Base-by-base conservation (phyloP, 2,329 filamentous ascomycete species). In the Alternaria consortialis region DNA sequence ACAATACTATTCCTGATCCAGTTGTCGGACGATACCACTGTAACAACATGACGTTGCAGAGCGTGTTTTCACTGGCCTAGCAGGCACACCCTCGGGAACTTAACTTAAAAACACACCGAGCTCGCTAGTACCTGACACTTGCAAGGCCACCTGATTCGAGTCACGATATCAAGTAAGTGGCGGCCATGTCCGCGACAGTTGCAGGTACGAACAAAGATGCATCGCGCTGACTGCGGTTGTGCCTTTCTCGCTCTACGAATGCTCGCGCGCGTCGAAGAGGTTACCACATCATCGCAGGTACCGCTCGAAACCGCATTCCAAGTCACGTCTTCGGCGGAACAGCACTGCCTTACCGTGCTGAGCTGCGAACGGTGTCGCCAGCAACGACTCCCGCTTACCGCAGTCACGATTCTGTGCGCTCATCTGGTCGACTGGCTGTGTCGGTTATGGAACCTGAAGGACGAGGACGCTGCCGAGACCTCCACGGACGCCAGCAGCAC, bases 381-480 rank as follows among this genome's bases (percentile, higher is more conserved):
- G 8, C 46, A 63, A 34, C 36, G 56, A 25, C 46, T 63, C 13
- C 56, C 60, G 8, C 51, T 62, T 36, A 62, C 59, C n/a, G 51
- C 55, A 15, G 51, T 62, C 51, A 62, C 59, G 15, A 52, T 62
- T 7, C 23, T 62, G 8, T 62, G 59, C 39, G 55, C 59, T 20
- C 55, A 62, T 17, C 43, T 62, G 44, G 55, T 62, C 20, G 43
- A 62, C 25, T 62, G 59, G 59, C 55, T 62, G 59, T 62, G 59
- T 8, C 59, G 50, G 39, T 34, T 58, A 51, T 62, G 59, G 59
- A 54, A 62, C 17, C 55, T 62, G 5, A 23, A 44, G 34, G 51
- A 58, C 15, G 29, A 42, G 25, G 50, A 57, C 7, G n/a, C 36
- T 29, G 34, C 48, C 32, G 55, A 48, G 25, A 53, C 27, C 20